Percentiles rank a stretch among this genome's conserved stretches.
Evolutionary conservation across 2,329 filamentous ascomycete genomes (phyloP).

Genomic region (Macrophomina phaseolina): DNA sequence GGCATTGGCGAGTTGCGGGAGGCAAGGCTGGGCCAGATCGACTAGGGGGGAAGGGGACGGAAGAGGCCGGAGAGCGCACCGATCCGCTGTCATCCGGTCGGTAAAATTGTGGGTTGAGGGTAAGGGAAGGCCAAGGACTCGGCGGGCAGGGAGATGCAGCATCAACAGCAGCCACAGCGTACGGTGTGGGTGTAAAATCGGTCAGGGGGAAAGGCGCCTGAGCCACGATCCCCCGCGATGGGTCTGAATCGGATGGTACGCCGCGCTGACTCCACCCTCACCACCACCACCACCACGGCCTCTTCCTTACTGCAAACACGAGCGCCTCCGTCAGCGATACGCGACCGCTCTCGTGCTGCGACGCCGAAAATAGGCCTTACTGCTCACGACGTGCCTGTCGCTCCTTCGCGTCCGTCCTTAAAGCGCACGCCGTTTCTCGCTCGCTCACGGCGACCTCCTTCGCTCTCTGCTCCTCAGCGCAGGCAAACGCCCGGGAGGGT

Average conservation of each 20-base stretch:
- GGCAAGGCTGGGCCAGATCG: conserved; percentile 5
- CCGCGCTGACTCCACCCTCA: background rate
- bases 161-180: too few relatives aligned
- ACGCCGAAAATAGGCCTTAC: background rate
- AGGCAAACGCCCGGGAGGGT: background rate
- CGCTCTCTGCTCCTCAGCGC: background rate
- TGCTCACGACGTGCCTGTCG: background rate
- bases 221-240: background rate
- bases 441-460: background rate
- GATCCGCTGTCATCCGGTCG: conserved; percentile 8
- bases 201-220: background rate
- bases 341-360: background rate
- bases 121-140: background rate
- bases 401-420: background rate
- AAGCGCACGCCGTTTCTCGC: background rate
- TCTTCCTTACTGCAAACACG: background rate
- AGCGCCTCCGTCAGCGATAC: conserved; percentile 4
- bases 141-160: background rate
- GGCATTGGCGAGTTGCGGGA: conserved; percentile 1
- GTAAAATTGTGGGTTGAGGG: background rate
- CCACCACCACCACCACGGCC: too few relatives aligned
- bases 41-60: background rate
- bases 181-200: too few relatives aligned
- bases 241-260: background rate
- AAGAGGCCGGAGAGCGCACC: conserved; percentile 2